Evolutionary conservation across 2,329 filamentous ascomycete species (phyloP), one percentile per base, ranked within the genome.

Genomic region (Cordyceps fumosorosea): DNA sequence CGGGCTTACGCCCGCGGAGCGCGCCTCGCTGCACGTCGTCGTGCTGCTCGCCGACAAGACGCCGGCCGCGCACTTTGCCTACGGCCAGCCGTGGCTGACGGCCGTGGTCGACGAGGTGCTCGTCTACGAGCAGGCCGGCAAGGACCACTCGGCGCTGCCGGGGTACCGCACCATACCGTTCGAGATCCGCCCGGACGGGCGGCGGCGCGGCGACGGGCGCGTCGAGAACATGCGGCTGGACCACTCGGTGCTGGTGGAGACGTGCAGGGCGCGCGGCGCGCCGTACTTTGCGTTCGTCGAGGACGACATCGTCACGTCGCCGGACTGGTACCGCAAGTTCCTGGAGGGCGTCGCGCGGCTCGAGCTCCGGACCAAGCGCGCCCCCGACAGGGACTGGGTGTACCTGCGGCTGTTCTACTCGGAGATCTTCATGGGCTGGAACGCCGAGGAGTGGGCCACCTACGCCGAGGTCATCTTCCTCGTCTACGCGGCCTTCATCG

Each of bases 351-450:
- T 76, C 1, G 62, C 63, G 0, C 60, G 70, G 6, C 67, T 75
- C 32, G 72, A 75, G 62, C 62, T 66, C 8, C 55, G 56, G 14
- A 53, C 67, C 10, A 63, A 64, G 8, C 54, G 62, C 10, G 57
- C n/a, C n/a, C n/a, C 61, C 5, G 63, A 53, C 29, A 67, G 51
- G 18, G 69, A 72, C 60, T 75, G 74, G 74, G 62, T 75, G 40
- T 76, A 76, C 61, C 64, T 76, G 2, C 71, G 74, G 0, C 65
- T 76, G 32, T 76, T 76, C 65, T 76, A 76, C 64, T 74, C 74
- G 5, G 74, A 76, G 62, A 65, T 72, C 1, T 68, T 73, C 14
- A 73, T 76, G 68, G 73, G 74, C 5, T 76, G 75, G 74, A 76
- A 76, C 60, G 67, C 66, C 16, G 73, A 76, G 62, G 72, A 75